These are phyloP conservation scores for Thielaviopsis musarum DNA, from an alignment of 2,329 filamentous ascomycete species.

Conservation along the genomic window DNA sequence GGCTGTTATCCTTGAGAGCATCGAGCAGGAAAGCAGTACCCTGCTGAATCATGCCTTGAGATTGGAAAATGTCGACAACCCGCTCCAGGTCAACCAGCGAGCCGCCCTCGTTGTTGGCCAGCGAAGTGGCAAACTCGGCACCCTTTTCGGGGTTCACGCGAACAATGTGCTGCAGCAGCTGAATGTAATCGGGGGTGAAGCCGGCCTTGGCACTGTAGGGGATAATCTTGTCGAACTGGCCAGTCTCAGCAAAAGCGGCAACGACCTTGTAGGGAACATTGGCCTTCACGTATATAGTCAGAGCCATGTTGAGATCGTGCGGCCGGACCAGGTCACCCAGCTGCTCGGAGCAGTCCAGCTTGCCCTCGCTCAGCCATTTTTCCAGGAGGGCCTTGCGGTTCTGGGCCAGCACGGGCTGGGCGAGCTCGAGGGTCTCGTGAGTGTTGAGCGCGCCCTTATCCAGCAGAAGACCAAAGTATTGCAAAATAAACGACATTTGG, in stretches of 20 bases:
- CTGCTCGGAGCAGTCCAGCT: conserved; percentile 90
- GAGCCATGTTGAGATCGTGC: conserved; percentile 74
- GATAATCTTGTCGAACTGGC: conserved; percentile 92
- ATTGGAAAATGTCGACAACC: conserved; percentile 94
- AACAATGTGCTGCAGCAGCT: conserved; percentile 81
- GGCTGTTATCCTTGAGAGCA: conserved; percentile 84
- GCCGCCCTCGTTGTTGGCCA: conserved; percentile 78
- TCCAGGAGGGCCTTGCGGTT: conserved; percentile 90
- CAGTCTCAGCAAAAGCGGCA: conserved; percentile 83
- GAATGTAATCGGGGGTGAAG: conserved; percentile 91
- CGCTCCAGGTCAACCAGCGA: conserved; percentile 83
- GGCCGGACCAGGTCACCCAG: conserved; percentile 84
- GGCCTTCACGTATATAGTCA: conserved; percentile 80
- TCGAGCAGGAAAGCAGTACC: conserved; percentile 96
- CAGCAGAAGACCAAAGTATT: conserved; percentile 93
- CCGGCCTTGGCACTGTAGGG: conserved; percentile 72
- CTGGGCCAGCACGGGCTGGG: conserved; percentile 79
- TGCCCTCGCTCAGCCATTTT: conserved; percentile 95
- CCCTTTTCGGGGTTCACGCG: conserved; percentile 86
- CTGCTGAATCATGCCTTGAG: conserved; percentile 93
- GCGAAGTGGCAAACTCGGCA: conserved; percentile 79
- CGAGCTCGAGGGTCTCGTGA: conserved; percentile 86
- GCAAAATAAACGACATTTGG: conserved; percentile 83
- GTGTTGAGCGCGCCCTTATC: conserved; percentile 90
- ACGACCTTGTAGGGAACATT: conserved; percentile 89